Evolutionary conservation across 176 grass and related monocot species (phyloP), one percentile per base, ranked within the genome.

Genomic region (Carex scoparia): DNA sequence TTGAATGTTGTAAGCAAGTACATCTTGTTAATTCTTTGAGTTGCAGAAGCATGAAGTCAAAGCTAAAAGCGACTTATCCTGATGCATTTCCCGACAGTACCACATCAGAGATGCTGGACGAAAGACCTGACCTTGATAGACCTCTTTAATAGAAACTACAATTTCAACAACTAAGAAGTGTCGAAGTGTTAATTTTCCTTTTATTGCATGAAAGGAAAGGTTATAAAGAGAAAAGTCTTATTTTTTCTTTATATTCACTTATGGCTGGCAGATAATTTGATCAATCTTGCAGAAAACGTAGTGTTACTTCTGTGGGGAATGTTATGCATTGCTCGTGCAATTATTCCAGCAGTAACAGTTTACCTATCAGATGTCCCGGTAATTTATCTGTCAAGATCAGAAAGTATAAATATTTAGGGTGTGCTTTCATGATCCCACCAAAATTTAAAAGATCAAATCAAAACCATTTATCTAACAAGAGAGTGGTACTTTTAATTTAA

Each of bases 111-210:
- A 81, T 62, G 30, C 82, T 95, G 63, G 95, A 94, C 61, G 88
- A 95, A 89, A 98, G 95, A 85, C 93, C 93, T 44, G 93, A 98
- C 69, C 93, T 98, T 79, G 93, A 98, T 74, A 90, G 18, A 35
- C 85, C 89, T 85, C 69, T 95, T 10, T 75, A 90, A 40, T 86
- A 89, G 81, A 64, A 53, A 67, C 4, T 54, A 4, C 60, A 83
- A 62, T 44, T 81, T 81, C 4, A 48, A 83, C 40, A 83, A 28
- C 12, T 38, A 18, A 11, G 6, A 53, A 64, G 60, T 27, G 14
- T 48, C 11, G 12, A 81, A 38, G n/a, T 33, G 77, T 16, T 7
- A 81, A 44, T 44, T 64, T 12, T 57, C 27, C 37, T 18, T 81
- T 44, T 76, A 10, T 53, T 75, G 7, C 4, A 30, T 30, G 1